Base-by-base conservation (phyloP, 352 stramenopile species). In the Phytophthora crassamura region DNA sequence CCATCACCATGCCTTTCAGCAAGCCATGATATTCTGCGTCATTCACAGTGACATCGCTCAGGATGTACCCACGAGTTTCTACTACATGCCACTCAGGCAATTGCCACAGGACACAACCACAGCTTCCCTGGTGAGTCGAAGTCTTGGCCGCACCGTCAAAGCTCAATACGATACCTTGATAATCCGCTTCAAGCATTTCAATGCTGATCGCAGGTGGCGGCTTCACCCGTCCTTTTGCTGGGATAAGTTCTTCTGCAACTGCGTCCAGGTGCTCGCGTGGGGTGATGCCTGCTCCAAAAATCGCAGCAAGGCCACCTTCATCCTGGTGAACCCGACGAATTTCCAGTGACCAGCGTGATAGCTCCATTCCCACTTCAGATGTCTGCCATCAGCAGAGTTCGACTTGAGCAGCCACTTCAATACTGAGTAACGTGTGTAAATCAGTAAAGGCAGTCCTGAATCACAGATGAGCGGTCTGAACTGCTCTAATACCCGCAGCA, bases 31-130 rank as follows among this genome's bases (percentile, higher is more conserved):
- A 50, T 15, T 63, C 55, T 0, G 55, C 35, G 7, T 63, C 55
- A 15, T 55, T 63, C 3, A 63, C 55, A 2, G 55, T 63, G 8
- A 63, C 55, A 41, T 63, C 43, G 2, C 41, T 22, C 34, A 63
- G 14, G 2, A 18, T 8, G 15, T 39, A 56, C 7, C 55, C 43
- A 4, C 16, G 43, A 2, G 43, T 43, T 12, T 22, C 12, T 4
- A 42, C 5, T 4, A 62, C 15, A 11, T n/a, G 7, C 42, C 54
- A 62, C 15, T 25, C 54, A 20, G 54, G 42, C 0, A 54, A 15
- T 11, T 62, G 1, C 55, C 55, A 64, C 5, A 50, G n/a, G n/a
- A n/a, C n/a, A n/a, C n/a, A n/a, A n/a, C n/a, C n/a, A n/a, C n/a
- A n/a, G n/a, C n/a, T n/a, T n/a, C 58, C 47, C 5, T 36, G 18